Evolutionary conservation across 257 asterid species (phyloP).

Genomic region (Salvia hispanica): DNA sequence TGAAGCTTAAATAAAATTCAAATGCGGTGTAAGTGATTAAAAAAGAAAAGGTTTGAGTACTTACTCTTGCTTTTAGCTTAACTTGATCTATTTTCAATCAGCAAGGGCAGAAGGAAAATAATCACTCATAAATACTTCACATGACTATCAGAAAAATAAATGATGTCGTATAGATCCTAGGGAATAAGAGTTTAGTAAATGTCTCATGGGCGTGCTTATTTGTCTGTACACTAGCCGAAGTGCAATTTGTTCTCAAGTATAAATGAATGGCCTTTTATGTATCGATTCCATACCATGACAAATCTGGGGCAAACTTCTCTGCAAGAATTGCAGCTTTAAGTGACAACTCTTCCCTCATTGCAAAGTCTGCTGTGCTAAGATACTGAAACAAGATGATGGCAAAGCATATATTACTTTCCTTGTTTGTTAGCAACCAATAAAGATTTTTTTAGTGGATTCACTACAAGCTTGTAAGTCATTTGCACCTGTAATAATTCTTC

Average conservation of each 20-base stretch:
- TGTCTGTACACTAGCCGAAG: conserved; percentile 6
- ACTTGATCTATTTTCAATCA: conserved; percentile 17
- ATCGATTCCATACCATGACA: conserved; percentile 69
- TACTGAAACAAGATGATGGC: conserved; percentile 49
- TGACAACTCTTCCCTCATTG: conserved; percentile 61
- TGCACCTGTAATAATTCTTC: conserved; percentile 89
- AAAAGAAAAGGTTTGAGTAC: background rate
- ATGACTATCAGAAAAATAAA: background rate
- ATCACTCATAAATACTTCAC: conserved; percentile 7
- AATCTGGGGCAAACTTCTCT: conserved; percentile 96
- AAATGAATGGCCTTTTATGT: conserved; percentile 13
- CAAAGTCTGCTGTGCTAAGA: conserved; percentile 80
- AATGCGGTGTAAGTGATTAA: background rate
- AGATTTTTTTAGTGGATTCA: conserved; percentile 25
- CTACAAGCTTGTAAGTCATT: conserved; percentile 26
- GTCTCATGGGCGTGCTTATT: conserved; percentile 1
- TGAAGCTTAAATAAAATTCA: conserved; percentile 22
- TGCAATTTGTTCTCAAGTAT: conserved; percentile 25
- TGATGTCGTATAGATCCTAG: too few relatives aligned
- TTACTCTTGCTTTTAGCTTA: conserved; percentile 12
- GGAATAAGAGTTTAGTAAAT: too few relatives aligned
- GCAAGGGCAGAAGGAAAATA: conserved; percentile 2
- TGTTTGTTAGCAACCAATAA: conserved; percentile 29
- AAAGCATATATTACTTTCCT: conserved; percentile 29
- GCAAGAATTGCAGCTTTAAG: conserved; percentile 93